A percentile compares a stretch with the other conserved stretches of the same genome.
These are phyloP conservation scores for Saccharomyces jurei DNA, from an alignment of 805 yeast genomes.

Conservation along the genomic window DNA sequence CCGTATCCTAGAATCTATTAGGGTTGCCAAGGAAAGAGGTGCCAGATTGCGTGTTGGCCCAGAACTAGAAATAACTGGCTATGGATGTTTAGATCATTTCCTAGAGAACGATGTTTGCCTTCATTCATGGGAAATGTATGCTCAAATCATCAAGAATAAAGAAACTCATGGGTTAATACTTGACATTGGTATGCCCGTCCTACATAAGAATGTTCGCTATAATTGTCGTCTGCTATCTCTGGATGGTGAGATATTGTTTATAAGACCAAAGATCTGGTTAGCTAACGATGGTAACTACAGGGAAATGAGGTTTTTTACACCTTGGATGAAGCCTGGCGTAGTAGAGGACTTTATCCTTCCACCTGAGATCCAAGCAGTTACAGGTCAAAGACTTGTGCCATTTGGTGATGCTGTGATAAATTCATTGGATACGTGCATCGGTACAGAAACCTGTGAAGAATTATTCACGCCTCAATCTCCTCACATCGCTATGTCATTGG, in stretches of 20 bases:
- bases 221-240: slow-evolving; percentile 83
- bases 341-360: slow-evolving; percentile 74
- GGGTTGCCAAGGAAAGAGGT: slow-evolving; percentile 62
- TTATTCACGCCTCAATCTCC: slow-evolving; percentile 95
- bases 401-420: slow-evolving; percentile 89
- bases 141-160: slow-evolving; percentile 58
- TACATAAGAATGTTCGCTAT: slow-evolving; percentile 80
- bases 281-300: slow-evolving; percentile 98
- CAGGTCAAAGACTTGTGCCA: slow-evolving; percentile 60
- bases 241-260: slow-evolving; percentile 70
- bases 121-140: slow-evolving; percentile 93
- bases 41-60: slow-evolving; percentile 93
- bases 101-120: slow-evolving; percentile 79
- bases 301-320: slow-evolving; percentile 94
- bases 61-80: slow-evolving; percentile 89
- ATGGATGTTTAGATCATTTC: slow-evolving; percentile 91
- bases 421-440: slow-evolving; percentile 79
- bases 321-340: slow-evolving; percentile 77
- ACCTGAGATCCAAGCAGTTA: slow-evolving; percentile 49
- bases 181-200: slow-evolving; percentile 92
- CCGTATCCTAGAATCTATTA: slow-evolving; percentile 75
- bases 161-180: slow-evolving; percentile 69
- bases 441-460: slow-evolving; percentile 98
- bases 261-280: slow-evolving; percentile 85
- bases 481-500: slow-evolving; percentile 81